phyloP scores from a whole-genome alignment of 345 rosid species.

The Pugionium cornutum region DNA sequence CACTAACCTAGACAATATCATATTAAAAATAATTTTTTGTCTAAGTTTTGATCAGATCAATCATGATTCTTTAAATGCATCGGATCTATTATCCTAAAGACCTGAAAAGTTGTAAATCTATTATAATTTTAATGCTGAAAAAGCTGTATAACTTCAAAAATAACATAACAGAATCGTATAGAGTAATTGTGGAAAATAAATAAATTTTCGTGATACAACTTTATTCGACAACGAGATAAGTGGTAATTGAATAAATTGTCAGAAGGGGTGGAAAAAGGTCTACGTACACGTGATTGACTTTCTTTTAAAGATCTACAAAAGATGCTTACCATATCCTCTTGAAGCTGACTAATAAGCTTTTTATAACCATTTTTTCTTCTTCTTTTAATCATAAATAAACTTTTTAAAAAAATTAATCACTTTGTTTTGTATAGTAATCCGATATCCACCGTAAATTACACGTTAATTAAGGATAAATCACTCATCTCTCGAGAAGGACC shows the following conservation, averaged over 20 bases:
- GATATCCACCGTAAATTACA: slow-evolving; percentile 17
- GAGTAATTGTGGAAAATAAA: no score
- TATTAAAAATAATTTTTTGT: no score
- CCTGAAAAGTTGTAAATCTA: no score
- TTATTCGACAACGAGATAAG: slow-evolving; percentile 27
- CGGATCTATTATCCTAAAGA: no score
- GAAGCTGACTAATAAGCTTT: slow-evolving; percentile 19
- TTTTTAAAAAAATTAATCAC: not conserved
- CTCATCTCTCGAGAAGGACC: slow-evolving; percentile 5
- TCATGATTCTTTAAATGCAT: no score
- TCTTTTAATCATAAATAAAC: slow-evolving; percentile 1
- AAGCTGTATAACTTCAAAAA: no score
- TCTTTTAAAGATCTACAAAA: slow-evolving; percentile 26
- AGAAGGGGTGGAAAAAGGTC: slow-evolving; percentile 24
- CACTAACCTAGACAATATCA: no score
- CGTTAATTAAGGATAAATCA: slow-evolving; percentile 17
- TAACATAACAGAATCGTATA: no score
- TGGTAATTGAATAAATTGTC: slow-evolving; percentile 19
- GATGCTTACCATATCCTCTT: slow-evolving; percentile 28
- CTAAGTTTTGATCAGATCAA: no score
- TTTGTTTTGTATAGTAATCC: not conserved
- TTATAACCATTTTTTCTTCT: not conserved
- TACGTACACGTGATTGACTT: slow-evolving; percentile 39
- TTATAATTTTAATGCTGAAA: no score
- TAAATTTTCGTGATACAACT: slow-evolving; percentile 17